phyloP scores from a whole-genome alignment of 805 yeast genomes.

The Sugiyamaella boreocaroliniensis region DNA sequence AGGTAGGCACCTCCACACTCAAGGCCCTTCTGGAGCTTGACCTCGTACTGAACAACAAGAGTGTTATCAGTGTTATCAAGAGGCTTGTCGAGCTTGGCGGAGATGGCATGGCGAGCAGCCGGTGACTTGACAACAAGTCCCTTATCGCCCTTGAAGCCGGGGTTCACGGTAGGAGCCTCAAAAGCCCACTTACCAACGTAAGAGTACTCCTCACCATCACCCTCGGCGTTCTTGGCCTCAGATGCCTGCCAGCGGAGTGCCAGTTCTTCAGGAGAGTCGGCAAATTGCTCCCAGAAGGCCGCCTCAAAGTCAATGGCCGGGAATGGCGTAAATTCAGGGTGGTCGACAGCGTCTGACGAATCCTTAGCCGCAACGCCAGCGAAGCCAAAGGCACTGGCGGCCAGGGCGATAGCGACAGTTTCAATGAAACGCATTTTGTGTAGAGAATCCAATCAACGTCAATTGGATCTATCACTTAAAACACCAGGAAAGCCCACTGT shows the following conservation, averaged over 20 bases:
- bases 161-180: slow-evolving; percentile 51
- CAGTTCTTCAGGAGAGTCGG: slow-evolving; percentile 30
- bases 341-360: background rate
- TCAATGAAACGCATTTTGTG: slow-evolving; percentile 1
- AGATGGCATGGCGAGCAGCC: slow-evolving; percentile 79
- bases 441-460: background rate
- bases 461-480: background rate
- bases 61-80: slow-evolving; percentile 57
- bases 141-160: slow-evolving; percentile 58
- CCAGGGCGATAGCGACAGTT: slow-evolving; percentile 1
- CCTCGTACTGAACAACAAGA: slow-evolving; percentile 83
- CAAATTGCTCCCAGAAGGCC: slow-evolving; percentile 64
- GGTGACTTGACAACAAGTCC: slow-evolving; percentile 72
- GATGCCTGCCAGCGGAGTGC: slow-evolving; percentile 53
- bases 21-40: slow-evolving; percentile 71
- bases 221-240: slow-evolving; percentile 34
- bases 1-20: slow-evolving; percentile 88
- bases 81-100: slow-evolving; percentile 49
- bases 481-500: no score
- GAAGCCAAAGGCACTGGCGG: background rate
- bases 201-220: slow-evolving; percentile 38
- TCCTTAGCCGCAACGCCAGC: background rate
- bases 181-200: slow-evolving; percentile 74
- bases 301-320: slow-evolving; percentile 15
- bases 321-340: slow-evolving; percentile 4